Evolutionary conservation across 2,329 filamentous ascomycete genomes (phyloP).

Genomic region (Didymella pomorum): DNA sequence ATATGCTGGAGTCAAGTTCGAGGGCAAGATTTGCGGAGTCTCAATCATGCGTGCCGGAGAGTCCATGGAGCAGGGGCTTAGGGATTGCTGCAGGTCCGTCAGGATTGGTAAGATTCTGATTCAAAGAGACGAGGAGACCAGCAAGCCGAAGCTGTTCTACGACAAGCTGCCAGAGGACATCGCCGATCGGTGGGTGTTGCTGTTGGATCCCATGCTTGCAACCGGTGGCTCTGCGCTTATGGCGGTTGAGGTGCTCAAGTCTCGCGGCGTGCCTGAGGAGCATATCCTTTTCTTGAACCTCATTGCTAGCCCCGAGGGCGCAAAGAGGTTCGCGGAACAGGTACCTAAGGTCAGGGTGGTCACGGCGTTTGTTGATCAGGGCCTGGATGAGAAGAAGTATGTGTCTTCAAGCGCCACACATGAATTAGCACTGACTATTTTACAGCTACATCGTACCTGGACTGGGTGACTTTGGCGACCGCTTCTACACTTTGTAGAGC

Average conservation of each 20-base stretch:
- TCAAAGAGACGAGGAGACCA: conserved; percentile 94
- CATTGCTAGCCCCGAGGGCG: conserved; percentile 94
- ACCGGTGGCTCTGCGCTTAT: conserved; percentile 96
- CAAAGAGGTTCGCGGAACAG: conserved; percentile 84
- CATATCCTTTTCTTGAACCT: conserved; percentile 95
- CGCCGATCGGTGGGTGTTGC: conserved; percentile 86
- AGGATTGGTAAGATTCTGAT: conserved; percentile 98
- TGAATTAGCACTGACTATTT: conserved; percentile 17
- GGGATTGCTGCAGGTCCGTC: conserved; percentile 97
- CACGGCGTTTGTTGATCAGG: conserved; percentile 94
- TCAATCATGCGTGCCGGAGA: conserved; percentile 98
- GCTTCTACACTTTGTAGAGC: conserved; percentile 86
- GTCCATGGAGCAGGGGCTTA: conserved; percentile 95
- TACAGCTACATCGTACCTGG: conserved; percentile 92
- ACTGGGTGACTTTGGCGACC: conserved; percentile 92
- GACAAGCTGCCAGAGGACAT: conserved; percentile 97
- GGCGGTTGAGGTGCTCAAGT: conserved; percentile 92
- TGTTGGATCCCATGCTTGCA: conserved; percentile 98
- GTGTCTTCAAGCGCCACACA: conserved; percentile 42
- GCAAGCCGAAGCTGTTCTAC: conserved; percentile 92
- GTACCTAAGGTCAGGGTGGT: conserved; percentile 92
- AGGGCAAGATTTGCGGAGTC: conserved; percentile 98
- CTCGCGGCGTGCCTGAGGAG: conserved; percentile 90
- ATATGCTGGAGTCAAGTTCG: conserved; percentile 92
- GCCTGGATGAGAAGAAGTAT: conserved; percentile 97